Conservation (phyloP, 257 asterid genomes). For the Echites panduratus region DNA sequence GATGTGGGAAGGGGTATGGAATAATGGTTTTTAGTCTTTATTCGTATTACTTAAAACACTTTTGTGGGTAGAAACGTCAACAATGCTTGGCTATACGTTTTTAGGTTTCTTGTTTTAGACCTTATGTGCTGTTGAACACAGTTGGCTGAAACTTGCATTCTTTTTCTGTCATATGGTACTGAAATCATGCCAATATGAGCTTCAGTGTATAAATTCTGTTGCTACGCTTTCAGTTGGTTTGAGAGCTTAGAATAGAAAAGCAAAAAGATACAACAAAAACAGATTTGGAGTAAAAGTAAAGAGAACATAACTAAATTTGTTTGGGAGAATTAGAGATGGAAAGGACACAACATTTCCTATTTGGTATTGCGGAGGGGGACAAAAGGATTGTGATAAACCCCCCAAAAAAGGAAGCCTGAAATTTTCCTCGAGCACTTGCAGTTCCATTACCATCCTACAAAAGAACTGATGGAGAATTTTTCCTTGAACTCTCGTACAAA, state of each 20-base stretch:
- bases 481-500: not conserved
- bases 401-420: too few species aligned
- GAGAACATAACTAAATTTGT: not conserved
- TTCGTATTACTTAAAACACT: not conserved
- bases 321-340: too few species aligned
- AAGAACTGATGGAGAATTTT: too few species aligned
- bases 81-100: conserved; percentile 7
- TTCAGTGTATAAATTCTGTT: not conserved
- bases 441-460: not conserved
- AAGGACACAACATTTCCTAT: too few species aligned
- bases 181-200: not conserved
- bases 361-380: too few species aligned
- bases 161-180: not conserved
- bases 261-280: too few species aligned
- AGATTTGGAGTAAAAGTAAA: too few species aligned
- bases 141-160: conserved; percentile 25
- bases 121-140: conserved; percentile 20
- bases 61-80: conserved; percentile 13
- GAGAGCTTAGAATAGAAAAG: not conserved
- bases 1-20: not conserved
- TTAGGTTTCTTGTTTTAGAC: conserved; percentile 13
- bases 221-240: not conserved
- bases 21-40: conserved; percentile 8
- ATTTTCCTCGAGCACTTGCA: too few species aligned
- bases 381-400: too few species aligned